A percentile compares a stretch with the other conserved stretches of the same genome.
Evolutionary conservation across 768 basidiomycete genomes (phyloP).

Genomic region (Boletus vermiculosoides): DNA sequence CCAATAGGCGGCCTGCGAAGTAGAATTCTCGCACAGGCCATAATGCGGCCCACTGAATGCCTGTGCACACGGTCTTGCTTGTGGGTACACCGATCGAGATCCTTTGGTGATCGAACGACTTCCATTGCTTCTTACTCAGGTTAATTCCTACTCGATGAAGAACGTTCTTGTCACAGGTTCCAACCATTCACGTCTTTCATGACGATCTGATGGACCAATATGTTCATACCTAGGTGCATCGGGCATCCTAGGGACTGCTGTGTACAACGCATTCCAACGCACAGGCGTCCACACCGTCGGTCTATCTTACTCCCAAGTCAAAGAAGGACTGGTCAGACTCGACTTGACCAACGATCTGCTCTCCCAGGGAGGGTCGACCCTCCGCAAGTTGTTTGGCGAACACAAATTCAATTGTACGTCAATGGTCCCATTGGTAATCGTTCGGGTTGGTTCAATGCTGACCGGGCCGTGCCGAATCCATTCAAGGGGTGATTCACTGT

Average conservation of each 20-base stretch:
- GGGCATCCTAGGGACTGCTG: constrained; percentile 83
- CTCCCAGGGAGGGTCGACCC: constrained; percentile 36
- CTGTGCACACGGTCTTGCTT: neutral
- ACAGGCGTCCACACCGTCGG: constrained; percentile 51
- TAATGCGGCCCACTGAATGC: neutral
- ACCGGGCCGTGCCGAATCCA: neutral
- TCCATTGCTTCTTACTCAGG: neutral
- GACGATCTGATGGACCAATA: constrained; percentile 12
- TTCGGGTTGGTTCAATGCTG: neutral
- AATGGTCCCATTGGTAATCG: neutral
- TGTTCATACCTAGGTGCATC: constrained; percentile 66
- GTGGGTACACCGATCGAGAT: neutral
- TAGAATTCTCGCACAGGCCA: neutral
- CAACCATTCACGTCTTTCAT: neutral
- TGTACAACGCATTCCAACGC: constrained; percentile 62
- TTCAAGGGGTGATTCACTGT: constrained; percentile 85
- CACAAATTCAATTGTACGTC: constrained; percentile 70
- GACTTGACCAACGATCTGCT: constrained; percentile 59
- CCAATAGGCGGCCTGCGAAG: constrained; percentile 2
- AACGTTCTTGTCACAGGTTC: constrained; percentile 60
- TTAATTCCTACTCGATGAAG: constrained; percentile 29
- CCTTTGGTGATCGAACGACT: neutral
- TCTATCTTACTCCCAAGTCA: constrained; percentile 69
- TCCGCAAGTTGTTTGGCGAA: constrained; percentile 52
- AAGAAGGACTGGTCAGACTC: constrained; percentile 51